Base-by-base conservation (phyloP, 768 basidiomycete genomes). In the Inosperma sp. region DNA sequence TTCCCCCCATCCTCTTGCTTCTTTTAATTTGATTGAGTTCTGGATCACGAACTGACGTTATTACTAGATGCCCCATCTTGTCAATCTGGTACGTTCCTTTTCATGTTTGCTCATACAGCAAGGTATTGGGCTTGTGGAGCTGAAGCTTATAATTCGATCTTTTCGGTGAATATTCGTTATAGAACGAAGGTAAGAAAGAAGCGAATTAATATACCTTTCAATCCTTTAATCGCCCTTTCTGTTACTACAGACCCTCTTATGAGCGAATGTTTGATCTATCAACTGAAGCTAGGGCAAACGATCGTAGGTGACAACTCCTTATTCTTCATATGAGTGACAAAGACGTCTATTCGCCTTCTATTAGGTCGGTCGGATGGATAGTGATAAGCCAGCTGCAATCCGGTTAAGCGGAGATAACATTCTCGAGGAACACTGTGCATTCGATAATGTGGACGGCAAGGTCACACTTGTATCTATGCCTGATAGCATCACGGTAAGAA, bases 191-290 rank as follows among this genome's bases (percentile, higher is more conserved):
- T 80, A 45, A 61, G 75, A 59, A 50, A 29, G 40, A 35, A 35
- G 44, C 42, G 33, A 39, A 39, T 53, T 34, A n/a, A 45, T 58
- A 26, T 30, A 53, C 33, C 19, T 33, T 40, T 43, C 50, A 55
- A 52, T 25, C 34, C 25, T 48, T 36, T 53, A 52, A 42, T 39
- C 54, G 21, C 55, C 55, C 30, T 56, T 52, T 47, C 48, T 51
- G 17, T 23, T 21, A 37, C 51, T 31, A 45, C 53, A 90, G 93
- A 96, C 73, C 94, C 93, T 43, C 77, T 96, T 44, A 96, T 96
- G 93, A 92, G 89, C 64, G 93, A 96, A 72, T 94, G 91, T 70
- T 71, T 93, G 61, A 86, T 91, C 59, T 90, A 98, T 65, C 93
- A 95, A 64, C 77, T 97, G 60, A 95, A 95, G 65, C 80, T 74